phyloP scores from a whole-genome alignment of 192 early-diverging fungal species.

The Coemansia sp. region DNA sequence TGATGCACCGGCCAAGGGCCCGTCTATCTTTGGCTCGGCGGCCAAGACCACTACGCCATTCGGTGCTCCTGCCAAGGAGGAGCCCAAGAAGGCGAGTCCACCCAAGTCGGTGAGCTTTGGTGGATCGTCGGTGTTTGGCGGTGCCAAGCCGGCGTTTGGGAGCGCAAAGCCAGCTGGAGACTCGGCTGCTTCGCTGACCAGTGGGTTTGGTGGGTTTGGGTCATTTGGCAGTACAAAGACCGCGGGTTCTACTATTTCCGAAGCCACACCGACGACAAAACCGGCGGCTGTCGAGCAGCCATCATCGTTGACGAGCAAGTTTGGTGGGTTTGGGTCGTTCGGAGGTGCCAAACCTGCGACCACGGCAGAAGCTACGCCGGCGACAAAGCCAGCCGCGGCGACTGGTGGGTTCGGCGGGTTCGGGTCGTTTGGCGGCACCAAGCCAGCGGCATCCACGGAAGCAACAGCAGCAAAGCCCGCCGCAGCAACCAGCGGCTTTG shows the following conservation, averaged over 20 bases:
- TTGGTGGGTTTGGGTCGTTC: neutral
- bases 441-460: too few species aligned
- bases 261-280: neutral
- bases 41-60: constrained; percentile 3
- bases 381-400: neutral
- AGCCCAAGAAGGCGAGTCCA: neutral
- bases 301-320: neutral
- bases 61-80: neutral
- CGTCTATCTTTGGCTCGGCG: constrained; percentile 5
- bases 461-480: neutral
- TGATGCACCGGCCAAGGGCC: constrained; percentile 10
- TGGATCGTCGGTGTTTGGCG: neutral
- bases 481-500: neutral
- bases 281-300: too few species aligned
- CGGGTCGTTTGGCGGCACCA: neutral
- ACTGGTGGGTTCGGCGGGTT: neutral
- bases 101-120: neutral
- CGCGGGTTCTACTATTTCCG: too few species aligned
- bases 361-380: neutral
- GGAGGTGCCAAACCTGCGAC: neutral
- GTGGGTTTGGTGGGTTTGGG: neutral
- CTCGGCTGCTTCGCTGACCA: neutral
- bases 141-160: neutral
- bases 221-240: neutral
- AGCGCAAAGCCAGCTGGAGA: too few species aligned